Conservation (phyloP, 345 rosid species). For the Eucalyptus pumila region DNA sequence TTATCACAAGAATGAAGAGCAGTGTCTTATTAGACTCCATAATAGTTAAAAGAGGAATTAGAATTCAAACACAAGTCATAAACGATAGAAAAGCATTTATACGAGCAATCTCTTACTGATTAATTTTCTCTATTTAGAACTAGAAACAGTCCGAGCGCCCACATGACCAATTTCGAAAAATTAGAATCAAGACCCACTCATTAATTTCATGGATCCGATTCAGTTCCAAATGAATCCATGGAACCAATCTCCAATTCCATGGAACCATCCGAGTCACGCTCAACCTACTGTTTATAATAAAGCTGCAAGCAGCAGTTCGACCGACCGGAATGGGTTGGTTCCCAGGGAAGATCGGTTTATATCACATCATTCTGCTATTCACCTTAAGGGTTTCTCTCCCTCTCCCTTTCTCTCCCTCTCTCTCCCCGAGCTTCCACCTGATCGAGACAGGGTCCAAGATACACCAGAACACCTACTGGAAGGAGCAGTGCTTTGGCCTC, state of each 20-base stretch:
- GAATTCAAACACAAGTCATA: background rate
- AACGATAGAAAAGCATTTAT: background rate
- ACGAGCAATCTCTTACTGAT: background rate
- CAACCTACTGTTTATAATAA: background rate
- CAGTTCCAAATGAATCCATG: too few relatives aligned
- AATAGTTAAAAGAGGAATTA: background rate
- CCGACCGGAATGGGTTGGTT: background rate
- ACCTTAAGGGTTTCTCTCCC: background rate
- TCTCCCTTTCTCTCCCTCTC: too few relatives aligned
- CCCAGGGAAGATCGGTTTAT: background rate
- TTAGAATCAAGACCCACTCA: too few relatives aligned
- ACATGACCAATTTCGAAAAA: too few relatives aligned
- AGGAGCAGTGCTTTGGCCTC: constrained; percentile 81
- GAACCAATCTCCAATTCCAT: too few relatives aligned
- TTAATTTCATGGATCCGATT: too few relatives aligned
- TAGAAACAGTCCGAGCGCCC: too few relatives aligned
- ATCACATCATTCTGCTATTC: background rate
- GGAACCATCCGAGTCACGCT: too few relatives aligned
- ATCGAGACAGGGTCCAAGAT: constrained; percentile 62
- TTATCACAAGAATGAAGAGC: background rate
- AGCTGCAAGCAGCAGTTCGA: background rate
- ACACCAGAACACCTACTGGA: constrained; percentile 78
- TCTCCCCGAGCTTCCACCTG: constrained; percentile 9
- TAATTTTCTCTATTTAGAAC: too few relatives aligned
- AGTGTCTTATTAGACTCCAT: background rate